phyloP scores from a whole-genome alignment of 2,329 filamentous ascomycete genomes.

The Pyrenophora teres region DNA sequence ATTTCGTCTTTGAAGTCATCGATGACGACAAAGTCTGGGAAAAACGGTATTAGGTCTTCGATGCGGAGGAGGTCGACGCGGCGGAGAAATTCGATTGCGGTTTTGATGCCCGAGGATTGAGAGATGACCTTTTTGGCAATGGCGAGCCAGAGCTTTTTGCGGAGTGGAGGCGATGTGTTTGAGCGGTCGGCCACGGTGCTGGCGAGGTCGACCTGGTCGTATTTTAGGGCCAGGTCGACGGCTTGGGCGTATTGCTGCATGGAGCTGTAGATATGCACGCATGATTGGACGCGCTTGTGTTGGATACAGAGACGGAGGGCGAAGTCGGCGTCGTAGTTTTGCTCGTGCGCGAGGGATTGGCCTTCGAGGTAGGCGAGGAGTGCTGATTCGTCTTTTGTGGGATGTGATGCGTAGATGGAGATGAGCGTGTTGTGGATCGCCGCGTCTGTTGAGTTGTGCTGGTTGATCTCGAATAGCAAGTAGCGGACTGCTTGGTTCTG shows the following conservation, averaged over 20 bases:
- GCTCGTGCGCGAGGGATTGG: conserved; percentile 74
- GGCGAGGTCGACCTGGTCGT: conserved; percentile 87
- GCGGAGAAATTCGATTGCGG: conserved; percentile 88
- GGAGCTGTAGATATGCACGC: conserved; percentile 94
- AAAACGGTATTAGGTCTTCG: conserved; percentile 96
- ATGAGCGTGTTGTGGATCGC: conserved; percentile 97
- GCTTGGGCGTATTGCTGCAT: conserved; percentile 96
- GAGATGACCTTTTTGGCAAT: conserved; percentile 94
- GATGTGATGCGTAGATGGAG: conserved; percentile 89
- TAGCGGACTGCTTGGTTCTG: conserved; percentile 91
- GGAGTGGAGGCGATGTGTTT: conserved; percentile 74
- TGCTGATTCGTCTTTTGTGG: conserved; percentile 80
- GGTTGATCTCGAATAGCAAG: conserved; percentile 89
- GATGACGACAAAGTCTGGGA: conserved; percentile 97
- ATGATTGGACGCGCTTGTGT: conserved; percentile 88
- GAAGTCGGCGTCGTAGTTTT: conserved; percentile 92
- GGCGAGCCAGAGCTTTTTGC: conserved; percentile 94
- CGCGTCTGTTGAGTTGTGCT: conserved; percentile 76
- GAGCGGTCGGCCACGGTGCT: conserved; percentile 86
- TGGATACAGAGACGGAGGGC: conserved; percentile 94
- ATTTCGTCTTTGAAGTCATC: conserved; percentile 99
- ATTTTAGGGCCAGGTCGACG: conserved; percentile 87
- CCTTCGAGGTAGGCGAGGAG: conserved; percentile 88
- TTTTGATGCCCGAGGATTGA: conserved; percentile 80
- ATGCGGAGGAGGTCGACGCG: conserved; percentile 91